Evolutionary conservation across 495 filamentous ascomycete genomes (phyloP).

Genomic region (Beverwykella pulmonaria): DNA sequence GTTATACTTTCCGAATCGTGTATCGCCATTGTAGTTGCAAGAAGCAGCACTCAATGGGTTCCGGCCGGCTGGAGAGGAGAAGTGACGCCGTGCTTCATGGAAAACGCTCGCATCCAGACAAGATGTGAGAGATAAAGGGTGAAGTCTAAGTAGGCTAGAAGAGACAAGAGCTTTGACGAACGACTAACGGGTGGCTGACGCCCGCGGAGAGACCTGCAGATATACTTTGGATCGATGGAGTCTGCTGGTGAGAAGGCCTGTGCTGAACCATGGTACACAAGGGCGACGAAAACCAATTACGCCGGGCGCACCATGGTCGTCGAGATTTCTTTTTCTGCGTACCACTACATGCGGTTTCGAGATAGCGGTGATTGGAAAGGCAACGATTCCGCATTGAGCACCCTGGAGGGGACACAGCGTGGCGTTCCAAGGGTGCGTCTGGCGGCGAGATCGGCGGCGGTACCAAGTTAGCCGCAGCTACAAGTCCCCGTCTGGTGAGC

Average conservation of each 20-base stretch:
- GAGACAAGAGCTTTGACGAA: not conserved
- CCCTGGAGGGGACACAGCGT: not conserved
- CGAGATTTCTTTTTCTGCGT: not conserved
- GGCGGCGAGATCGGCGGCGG: not conserved
- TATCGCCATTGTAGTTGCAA: conserved; percentile 5
- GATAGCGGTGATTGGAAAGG: not conserved
- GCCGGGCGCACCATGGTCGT: not conserved
- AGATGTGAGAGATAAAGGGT: not conserved
- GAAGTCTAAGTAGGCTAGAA: not conserved
- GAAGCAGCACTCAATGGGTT: not conserved
- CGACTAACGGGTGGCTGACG: conserved; percentile 13
- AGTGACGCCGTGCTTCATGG: not conserved
- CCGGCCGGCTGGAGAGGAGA: not conserved
- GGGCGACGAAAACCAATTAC: not conserved
- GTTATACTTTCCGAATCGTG: conserved; percentile 5
- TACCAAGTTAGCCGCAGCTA: not conserved
- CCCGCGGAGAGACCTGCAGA: not conserved
- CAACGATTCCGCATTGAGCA: not conserved
- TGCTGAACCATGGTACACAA: not conserved
- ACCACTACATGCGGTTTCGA: not conserved
- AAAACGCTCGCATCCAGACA: not conserved
- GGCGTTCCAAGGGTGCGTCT: not conserved
- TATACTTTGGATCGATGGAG: not conserved
- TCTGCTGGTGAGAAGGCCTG: not conserved
- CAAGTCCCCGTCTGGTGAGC: too few species aligned